Evolutionary conservation across 1,284 basidiomycete species (phyloP), one percentile per base, ranked within the genome.

Genomic region (Hortiboletus rubellus): DNA sequence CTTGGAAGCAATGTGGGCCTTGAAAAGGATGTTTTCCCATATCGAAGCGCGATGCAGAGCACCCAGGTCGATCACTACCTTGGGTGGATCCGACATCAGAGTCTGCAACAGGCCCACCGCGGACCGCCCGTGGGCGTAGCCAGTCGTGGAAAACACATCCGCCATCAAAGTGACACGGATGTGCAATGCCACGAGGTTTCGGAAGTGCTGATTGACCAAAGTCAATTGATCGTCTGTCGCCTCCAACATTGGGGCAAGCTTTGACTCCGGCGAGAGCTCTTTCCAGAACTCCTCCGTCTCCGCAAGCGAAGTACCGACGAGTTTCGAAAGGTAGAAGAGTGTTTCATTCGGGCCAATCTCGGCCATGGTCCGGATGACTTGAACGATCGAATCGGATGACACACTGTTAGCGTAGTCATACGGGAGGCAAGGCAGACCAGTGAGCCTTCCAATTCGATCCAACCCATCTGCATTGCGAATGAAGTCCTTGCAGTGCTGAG

Each of bases 401-500:
- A 86, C 81, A 54, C 92, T 92, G 60, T 86, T 86, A 7, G 89
- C 87, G 70, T 94, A 97, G 71, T 96, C 91, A 64, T 92, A 93
- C 0, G 97, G 94, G 40, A 97, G 79, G 67, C 92, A 96, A 7
- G 95, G 92, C 33, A 96, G 78, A 36, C 84, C 82, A 50, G 94
- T 91, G 31, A 98, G 79, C 58, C 82, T 81, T 50, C 94, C 86
- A 27, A 99, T 76, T 54, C 83, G 81, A 43, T 86, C 81, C 17
- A 98, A 79, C 14, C 94, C 92, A 57, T 92, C 89, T 3, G 84
- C 81, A 51, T 83, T 82, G 18, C 79, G 75, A 61, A 98, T 85
- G 72, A 99, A 98, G 63, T 98, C 96, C 60, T 87, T 87, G 78
- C 92, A 94, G 70, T 98, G 93, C 36, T 86, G 87, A 37, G 80